Evolutionary conservation across 2,329 filamentous ascomycete genomes (phyloP), one percentile per base, ranked within the genome.

Genomic region (Monilinia polystroma): DNA sequence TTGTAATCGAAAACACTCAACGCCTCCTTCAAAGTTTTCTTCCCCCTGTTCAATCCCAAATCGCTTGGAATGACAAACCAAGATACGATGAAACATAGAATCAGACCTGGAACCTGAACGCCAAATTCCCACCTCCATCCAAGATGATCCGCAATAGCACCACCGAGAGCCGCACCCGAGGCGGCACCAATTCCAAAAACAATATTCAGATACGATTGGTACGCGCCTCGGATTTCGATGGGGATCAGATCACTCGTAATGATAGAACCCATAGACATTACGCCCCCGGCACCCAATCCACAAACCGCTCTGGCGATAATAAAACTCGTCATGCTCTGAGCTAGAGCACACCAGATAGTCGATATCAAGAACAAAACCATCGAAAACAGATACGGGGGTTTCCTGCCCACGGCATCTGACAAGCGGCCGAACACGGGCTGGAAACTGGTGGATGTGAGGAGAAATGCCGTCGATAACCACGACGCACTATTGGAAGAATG

Each of bases 381-480:
- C 1, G 85, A 84, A 14, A 83, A 82, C 14, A 93, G 78, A 72
- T 91, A 92, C 1, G 89, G 82, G 23, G 81, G 79, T 68, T 88
- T 90, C 55, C 90, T 81, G 14, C 91, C 90, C 67, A 93, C 79
- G 0, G 88, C 87, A 77, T 94, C 91, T 1, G 90, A 92, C 1
- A 93, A 76, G 2, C 91, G 84, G 3, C 90, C 91, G 70, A 91
- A 85, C 1, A 94, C 79, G 0, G 91, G 90, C 77, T 93, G 89
- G 67, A 92, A 89, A 32, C 88, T 86, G 1, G 90, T 93, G 4
- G 87, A 90, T 0, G 91, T 92, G 49, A 95, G 81, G 47, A 94
- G 78, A 70, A 93, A 94, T 0, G 90, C 86, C 0, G 91, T 94
- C 1, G 90, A 92, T 5, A 94, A 81, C 91, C 91, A 95, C 2